Base-by-base conservation (phyloP, 805 yeast species). In the Metschnikowia koreensis region DNA sequence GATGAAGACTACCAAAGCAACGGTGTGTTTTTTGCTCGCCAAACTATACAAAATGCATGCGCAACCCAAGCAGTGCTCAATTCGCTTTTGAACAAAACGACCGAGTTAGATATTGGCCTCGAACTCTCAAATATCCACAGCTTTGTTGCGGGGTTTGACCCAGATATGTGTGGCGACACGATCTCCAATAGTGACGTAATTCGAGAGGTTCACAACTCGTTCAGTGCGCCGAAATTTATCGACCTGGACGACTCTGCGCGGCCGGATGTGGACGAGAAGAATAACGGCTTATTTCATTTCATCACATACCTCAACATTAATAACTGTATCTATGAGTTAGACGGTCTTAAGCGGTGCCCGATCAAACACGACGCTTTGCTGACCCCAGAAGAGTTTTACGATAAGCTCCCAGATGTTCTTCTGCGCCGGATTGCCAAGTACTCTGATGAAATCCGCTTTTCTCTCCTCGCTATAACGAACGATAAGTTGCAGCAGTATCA, bases 31-130 rank as follows among this genome's bases (percentile, higher is more conserved):
- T 84, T 84, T 62, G 87, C 88, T 7, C 74, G 74, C 44, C 89
- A 84, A 61, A 79, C 79, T 28, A 81, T 83, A 48, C 82, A 81
- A 58, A 83, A 84, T 60, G 88, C 89, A 3, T 84, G 89, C 65
- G 89, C 86, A n/a, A 84, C 89, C 1, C 87, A 81, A 60, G 89
- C 89, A 0, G 84, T 84, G 22, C 68, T 84, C 51, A 81, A 83
- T 50, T 68, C 83, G 8, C 65, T 84, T 48, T 58, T 84, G 52
- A 81, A 81, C 60, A 69, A 73, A 47, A 53, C 61, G 7, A 63
- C 57, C 3, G 65, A 58, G 6, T 50, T 82, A 11, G 73, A 73
- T 1, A 49, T 83, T 3, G 89, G 89, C 1, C 65, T 65, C 0
- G 81, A 77, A 36, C 67, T 84, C 51, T 29, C 54, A 2, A 73